Evolutionary conservation across 2,329 filamentous ascomycete species (phyloP).

Genomic region (Blastomyces gilchristii): DNA sequence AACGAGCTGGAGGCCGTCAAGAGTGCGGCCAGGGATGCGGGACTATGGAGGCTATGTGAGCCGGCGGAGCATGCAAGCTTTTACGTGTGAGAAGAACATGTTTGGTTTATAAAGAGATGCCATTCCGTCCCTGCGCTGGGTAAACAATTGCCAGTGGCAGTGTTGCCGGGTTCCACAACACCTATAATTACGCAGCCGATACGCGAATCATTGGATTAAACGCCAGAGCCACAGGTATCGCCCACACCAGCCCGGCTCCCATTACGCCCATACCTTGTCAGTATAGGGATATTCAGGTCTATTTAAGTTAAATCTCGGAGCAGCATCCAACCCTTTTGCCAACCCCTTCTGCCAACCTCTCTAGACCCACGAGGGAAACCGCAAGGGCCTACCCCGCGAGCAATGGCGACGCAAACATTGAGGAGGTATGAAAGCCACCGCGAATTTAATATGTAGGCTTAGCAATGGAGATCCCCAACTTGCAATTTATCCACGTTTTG

Average conservation of each 20-base stretch:
- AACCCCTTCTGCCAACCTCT: no score
- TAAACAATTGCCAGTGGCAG: neutral
- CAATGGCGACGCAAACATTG: neutral
- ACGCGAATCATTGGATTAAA: neutral
- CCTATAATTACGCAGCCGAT: neutral
- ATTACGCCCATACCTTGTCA: neutral
- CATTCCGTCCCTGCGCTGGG: neutral
- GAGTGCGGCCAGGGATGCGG: conserved; percentile 57
- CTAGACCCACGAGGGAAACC: no score
- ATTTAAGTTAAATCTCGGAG: no score
- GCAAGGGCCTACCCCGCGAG: no score
- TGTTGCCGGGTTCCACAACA: neutral
- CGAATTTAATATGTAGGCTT: neutral
- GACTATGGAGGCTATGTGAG: conserved; percentile 72
- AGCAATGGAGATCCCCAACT: neutral
- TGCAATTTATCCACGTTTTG: neutral
- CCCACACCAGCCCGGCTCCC: neutral
- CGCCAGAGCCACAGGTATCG: neutral
- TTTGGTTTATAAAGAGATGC: neutral
- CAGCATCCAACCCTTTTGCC: no score
- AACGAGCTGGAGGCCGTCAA: conserved; percentile 58
- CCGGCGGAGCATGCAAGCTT: conserved; percentile 48
- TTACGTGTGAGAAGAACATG: conserved; percentile 29
- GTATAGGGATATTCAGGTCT: no score
- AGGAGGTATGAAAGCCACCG: neutral